Evolutionary conservation across 1,284 basidiomycete species (phyloP).

Genomic region (Pseudozyma thailandica): DNA sequence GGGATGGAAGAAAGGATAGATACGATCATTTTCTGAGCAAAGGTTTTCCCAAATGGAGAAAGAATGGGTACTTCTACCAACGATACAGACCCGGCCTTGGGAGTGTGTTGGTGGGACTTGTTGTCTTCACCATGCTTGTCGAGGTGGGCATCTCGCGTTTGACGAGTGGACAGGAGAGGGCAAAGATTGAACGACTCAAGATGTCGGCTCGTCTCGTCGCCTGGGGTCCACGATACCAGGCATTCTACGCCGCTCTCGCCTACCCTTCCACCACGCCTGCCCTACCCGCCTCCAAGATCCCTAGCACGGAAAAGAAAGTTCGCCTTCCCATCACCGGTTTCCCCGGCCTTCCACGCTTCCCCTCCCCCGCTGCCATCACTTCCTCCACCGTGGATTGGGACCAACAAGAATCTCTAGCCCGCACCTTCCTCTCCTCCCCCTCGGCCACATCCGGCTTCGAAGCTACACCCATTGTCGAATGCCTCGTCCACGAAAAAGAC

Average conservation of each 20-base stretch:
- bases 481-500: slow-evolving; percentile 44
- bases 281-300: slow-evolving; percentile 6
- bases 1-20: slow-evolving; percentile 63
- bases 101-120: slow-evolving; percentile 48
- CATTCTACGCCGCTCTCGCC: slow-evolving; percentile 14
- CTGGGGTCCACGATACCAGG: slow-evolving; percentile 60
- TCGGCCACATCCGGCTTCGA: slow-evolving; percentile 7
- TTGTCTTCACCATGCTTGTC: slow-evolving; percentile 41
- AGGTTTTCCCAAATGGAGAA: slow-evolving; percentile 66
- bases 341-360: slow-evolving; percentile 47
- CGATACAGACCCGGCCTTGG: slow-evolving; percentile 60
- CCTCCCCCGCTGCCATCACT: slow-evolving; percentile 16
- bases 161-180: slow-evolving; percentile 50
- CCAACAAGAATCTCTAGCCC: slow-evolving; percentile 48
- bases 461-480: slow-evolving; percentile 47
- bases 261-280: not conserved
- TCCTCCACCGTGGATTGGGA: slow-evolving; percentile 58
- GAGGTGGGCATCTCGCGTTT: slow-evolving; percentile 39
- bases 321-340: slow-evolving; percentile 59
- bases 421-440: slow-evolving; percentile 26
- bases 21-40: slow-evolving; percentile 65
- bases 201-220: slow-evolving; percentile 54
- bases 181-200: slow-evolving; percentile 48
- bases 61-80: slow-evolving; percentile 63
- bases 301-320: slow-evolving; percentile 57